Conservation (phyloP, 352 stramenopile species). For the Phytophthora palmivora region DNA sequence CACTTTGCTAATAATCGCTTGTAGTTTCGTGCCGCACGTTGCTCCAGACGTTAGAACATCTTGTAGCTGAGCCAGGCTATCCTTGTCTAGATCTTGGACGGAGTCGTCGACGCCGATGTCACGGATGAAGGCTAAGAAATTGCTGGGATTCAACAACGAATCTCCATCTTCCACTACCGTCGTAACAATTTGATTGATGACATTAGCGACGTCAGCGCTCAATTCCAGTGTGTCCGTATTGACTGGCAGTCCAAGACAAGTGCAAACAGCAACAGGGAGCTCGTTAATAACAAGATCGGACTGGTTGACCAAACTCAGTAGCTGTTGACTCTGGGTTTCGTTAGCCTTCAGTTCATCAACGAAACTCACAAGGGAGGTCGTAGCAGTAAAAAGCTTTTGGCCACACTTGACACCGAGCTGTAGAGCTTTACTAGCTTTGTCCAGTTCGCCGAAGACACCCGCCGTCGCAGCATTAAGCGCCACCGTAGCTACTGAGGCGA, state of each 20-base stretch:
- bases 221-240: conserved; percentile 25
- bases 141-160: no score
- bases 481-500: conserved; percentile 49
- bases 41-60: no score
- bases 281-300: conserved; percentile 33
- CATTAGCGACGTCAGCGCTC: conserved; percentile 30
- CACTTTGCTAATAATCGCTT: no score
- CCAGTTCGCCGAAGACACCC: conserved; percentile 59
- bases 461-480: conserved; percentile 52
- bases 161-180: no score
- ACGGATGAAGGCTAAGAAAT: no score
- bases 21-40: no score
- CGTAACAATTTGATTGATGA: conserved; percentile 40
- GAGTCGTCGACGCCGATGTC: no score
- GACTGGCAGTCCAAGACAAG: conserved; percentile 44
- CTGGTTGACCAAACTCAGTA: conserved; percentile 49
- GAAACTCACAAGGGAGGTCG: conserved; percentile 42
- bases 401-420: conserved; percentile 54
- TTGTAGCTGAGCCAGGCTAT: no score
- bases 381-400: conserved; percentile 30
- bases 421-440: conserved; percentile 41
- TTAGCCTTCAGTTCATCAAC: no score
- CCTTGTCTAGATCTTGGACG: no score
- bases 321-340: conserved; percentile 39
- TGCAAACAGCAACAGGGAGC: no score